phyloP scores from a whole-genome alignment of 1,284 basidiomycete genomes.

The Rugosomyces carneus region DNA sequence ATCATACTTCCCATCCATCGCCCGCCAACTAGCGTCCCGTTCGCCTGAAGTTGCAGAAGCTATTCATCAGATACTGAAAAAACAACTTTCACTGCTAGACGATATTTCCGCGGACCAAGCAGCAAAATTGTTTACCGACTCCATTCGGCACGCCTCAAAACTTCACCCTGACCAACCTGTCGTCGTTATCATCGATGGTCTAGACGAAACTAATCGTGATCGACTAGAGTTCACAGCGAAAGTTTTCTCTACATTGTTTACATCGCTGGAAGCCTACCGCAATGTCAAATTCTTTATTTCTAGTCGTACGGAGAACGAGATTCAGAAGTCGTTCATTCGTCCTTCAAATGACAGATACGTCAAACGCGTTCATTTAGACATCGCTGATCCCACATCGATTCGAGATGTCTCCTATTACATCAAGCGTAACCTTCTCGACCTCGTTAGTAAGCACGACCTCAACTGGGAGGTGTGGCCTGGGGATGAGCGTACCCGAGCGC shows the following conservation, averaged over 20 bases:
- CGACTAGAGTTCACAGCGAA: conserved; percentile 6
- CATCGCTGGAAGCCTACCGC: background rate
- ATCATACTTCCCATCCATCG: conserved; percentile 9
- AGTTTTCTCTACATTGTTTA: conserved; percentile 8
- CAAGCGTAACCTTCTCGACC: background rate
- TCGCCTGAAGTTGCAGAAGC: background rate
- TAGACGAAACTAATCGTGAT: conserved; percentile 12
- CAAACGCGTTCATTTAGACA: background rate
- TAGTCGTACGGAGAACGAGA: no score
- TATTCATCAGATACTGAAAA: conserved; percentile 5
- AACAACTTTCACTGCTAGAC: conserved; percentile 7
- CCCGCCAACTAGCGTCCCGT: conserved; percentile 3
- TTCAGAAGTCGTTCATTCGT: background rate
- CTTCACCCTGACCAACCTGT: conserved; percentile 5
- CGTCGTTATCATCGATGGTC: conserved; percentile 12
- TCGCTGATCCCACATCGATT: no score
- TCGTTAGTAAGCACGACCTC: background rate
- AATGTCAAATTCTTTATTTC: conserved; percentile 13
- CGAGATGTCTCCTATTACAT: background rate
- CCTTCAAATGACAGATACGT: background rate
- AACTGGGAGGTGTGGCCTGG: background rate
- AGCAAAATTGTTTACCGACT: conserved; percentile 10
- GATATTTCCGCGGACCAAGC: conserved; percentile 12
- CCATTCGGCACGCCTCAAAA: conserved; percentile 7
- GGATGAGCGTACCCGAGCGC: background rate